Conservation (phyloP, 208 protist genomes). For the Phytomonas sp. region DNA sequence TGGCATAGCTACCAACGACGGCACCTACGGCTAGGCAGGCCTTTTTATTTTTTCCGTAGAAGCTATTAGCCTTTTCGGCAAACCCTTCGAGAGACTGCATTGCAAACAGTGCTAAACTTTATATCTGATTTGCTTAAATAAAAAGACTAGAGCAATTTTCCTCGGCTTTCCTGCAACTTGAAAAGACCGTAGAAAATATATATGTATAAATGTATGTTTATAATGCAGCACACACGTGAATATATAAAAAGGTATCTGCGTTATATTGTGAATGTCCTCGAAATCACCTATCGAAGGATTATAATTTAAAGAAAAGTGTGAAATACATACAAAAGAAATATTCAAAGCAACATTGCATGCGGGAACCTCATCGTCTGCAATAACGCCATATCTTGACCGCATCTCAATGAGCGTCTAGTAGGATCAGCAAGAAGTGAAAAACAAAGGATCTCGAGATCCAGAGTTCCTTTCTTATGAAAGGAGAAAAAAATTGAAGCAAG, state of each 20-base stretch:
- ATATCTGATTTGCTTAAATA: neutral
- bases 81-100: constrained; percentile 5
- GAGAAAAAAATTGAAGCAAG: constrained; percentile 1
- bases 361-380: neutral
- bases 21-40: constrained; percentile 20
- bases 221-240: neutral
- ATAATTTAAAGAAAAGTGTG: constrained; percentile 2
- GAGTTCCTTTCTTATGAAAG: neutral
- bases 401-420: neutral
- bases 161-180: neutral
- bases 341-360: neutral
- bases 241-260: neutral
- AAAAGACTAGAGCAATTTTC: neutral
- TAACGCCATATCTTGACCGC: neutral
- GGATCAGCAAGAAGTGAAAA: too few species aligned
- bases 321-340: constrained; percentile 10
- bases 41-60: constrained; percentile 25
- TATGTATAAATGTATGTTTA: neutral
- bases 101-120: constrained; percentile 7
- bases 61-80: constrained; percentile 16
- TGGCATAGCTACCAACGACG: constrained; percentile 21
- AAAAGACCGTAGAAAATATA: neutral
- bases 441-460: too few species aligned
- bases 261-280: neutral
- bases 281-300: neutral